Percentiles rank a stretch among this genome's conserved stretches.
These are phyloP conservation scores for Fusarium sp. DNA, from an alignment of 2,329 filamentous ascomycete genomes.

Conservation along the genomic window DNA sequence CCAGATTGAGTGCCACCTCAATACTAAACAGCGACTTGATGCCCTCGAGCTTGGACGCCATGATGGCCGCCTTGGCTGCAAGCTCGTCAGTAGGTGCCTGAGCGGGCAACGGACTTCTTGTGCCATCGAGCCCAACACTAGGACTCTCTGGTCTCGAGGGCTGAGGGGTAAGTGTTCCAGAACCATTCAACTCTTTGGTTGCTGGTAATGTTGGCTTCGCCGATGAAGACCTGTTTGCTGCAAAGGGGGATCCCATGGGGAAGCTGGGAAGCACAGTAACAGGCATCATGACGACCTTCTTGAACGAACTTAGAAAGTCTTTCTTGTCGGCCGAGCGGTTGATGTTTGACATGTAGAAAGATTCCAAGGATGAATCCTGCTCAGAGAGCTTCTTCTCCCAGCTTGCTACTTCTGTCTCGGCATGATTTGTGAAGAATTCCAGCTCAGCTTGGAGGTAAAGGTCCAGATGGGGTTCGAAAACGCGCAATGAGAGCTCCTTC, in stretches of 20 bases:
- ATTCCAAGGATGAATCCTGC: conserved; percentile 90
- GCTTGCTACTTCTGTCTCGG: conserved; percentile 79
- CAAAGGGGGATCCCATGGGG: conserved; percentile 70
- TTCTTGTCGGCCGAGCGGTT: conserved; percentile 96
- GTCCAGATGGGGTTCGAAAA: conserved; percentile 95
- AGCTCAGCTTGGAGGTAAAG: conserved; percentile 93
- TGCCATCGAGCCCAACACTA: conserved; percentile 55
- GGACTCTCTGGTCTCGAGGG: conserved; percentile 66
- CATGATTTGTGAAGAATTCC: conserved; percentile 82
- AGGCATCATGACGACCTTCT: conserved; percentile 99
- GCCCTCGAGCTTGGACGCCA: conserved; percentile 93
- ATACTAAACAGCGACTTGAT: conserved; percentile 97
- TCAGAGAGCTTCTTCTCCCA: conserved; percentile 96
- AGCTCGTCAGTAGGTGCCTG: conserved; percentile 91
- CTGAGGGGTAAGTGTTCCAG: conserved; percentile 51
- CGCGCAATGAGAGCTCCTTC: conserved; percentile 74
- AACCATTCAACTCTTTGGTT: conserved; percentile 46
- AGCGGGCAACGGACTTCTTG: conserved; percentile 60
- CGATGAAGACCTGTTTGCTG: conserved; percentile 56
- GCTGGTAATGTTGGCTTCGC: conserved; percentile 31
- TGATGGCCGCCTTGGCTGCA: conserved; percentile 96
- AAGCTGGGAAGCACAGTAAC: conserved; percentile 88
- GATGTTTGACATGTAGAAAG: conserved; percentile 95
- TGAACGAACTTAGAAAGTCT: conserved; percentile 96
- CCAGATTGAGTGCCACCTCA: conserved; percentile 90